Evolutionary conservation across 2,329 filamentous ascomycete species (phyloP).

Genomic region (Fusarium odoratissimum): DNA sequence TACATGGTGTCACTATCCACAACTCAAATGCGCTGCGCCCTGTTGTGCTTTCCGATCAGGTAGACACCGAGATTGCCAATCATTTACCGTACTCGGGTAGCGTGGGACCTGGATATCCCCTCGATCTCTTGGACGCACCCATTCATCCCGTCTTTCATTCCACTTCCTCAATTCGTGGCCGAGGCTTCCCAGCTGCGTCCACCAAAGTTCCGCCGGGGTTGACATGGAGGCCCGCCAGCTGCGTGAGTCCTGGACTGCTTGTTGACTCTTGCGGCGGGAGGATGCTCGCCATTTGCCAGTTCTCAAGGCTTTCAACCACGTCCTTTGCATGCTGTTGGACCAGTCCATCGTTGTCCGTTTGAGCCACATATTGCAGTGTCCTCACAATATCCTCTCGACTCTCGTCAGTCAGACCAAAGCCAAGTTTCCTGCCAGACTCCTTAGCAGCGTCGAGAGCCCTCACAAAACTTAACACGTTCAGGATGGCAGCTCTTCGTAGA

Average conservation of each 20-base stretch:
- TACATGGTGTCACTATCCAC: constrained; percentile 32
- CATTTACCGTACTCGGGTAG: constrained; percentile 32
- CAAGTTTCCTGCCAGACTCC: constrained; percentile 58
- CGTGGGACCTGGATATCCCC: constrained; percentile 9
- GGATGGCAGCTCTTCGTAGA: constrained; percentile 72
- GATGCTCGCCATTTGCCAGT: constrained; percentile 67
- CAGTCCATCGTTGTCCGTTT: constrained; percentile 74
- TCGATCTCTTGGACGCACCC: constrained; percentile 1
- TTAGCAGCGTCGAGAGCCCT: constrained; percentile 67
- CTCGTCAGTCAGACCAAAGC: constrained; percentile 65
- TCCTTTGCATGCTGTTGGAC: constrained; percentile 74
- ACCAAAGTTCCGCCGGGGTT: constrained; percentile 44
- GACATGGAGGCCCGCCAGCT: constrained; percentile 54
- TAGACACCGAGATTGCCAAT: constrained; percentile 43
- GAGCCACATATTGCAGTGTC: constrained; percentile 71
- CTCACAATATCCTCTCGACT: constrained; percentile 71
- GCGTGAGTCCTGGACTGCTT: constrained; percentile 44
- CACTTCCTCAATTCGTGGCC: constrained; percentile 69
- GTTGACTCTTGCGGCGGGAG: constrained; percentile 51
- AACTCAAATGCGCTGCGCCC: constrained; percentile 18
- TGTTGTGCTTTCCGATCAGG: constrained; percentile 36
- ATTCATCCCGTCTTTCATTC: constrained; percentile 57
- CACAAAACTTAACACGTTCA: constrained; percentile 72
- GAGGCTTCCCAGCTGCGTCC: constrained; percentile 43
- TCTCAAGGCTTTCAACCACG: constrained; percentile 74